These are phyloP conservation scores for Umbelopsis vinacea DNA, from an alignment of 192 early-diverging fungal genomes.

Conservation along the genomic window DNA sequence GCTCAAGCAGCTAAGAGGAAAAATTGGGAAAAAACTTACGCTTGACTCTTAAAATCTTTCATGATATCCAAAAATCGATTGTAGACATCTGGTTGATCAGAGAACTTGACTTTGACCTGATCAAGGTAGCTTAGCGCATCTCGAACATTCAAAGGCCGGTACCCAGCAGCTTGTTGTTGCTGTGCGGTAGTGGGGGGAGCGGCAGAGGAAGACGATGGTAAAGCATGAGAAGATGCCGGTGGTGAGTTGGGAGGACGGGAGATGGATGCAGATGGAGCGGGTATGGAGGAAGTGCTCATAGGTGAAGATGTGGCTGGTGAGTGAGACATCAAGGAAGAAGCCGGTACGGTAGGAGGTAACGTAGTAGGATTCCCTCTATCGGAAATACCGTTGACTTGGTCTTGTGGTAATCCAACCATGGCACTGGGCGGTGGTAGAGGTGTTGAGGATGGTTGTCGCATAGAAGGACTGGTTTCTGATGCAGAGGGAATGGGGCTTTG, in stretches of 20 bases:
- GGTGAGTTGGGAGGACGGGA: slow-evolving; percentile 4
- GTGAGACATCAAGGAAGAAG: neutral
- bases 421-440: slow-evolving; percentile 14
- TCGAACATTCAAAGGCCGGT: slow-evolving; percentile 80
- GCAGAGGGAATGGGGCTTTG: slow-evolving; percentile 4
- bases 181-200: slow-evolving; percentile 22
- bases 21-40: slow-evolving; percentile 56
- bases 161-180: slow-evolving; percentile 27
- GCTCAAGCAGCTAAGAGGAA: neutral
- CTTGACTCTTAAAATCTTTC: slow-evolving; percentile 99
- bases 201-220: slow-evolving; percentile 28
- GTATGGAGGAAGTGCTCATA: slow-evolving; percentile 21
- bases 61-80: slow-evolving; percentile 98
- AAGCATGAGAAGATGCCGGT: slow-evolving; percentile 21
- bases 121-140: slow-evolving; percentile 97
- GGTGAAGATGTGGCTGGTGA: slow-evolving; percentile 4
- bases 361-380: slow-evolving; percentile 17
- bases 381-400: slow-evolving; percentile 13
- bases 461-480: slow-evolving; percentile 14
- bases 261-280: slow-evolving; percentile 5
- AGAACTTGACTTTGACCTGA: slow-evolving; percentile 92
- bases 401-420: slow-evolving; percentile 12
- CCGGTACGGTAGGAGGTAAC: neutral
- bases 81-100: slow-evolving; percentile 93
- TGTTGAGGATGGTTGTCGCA: slow-evolving; percentile 37